Evolutionary conservation across 2,329 filamentous ascomycete genomes (phyloP).

Genomic region (Alternaria angustiovoidea): DNA sequence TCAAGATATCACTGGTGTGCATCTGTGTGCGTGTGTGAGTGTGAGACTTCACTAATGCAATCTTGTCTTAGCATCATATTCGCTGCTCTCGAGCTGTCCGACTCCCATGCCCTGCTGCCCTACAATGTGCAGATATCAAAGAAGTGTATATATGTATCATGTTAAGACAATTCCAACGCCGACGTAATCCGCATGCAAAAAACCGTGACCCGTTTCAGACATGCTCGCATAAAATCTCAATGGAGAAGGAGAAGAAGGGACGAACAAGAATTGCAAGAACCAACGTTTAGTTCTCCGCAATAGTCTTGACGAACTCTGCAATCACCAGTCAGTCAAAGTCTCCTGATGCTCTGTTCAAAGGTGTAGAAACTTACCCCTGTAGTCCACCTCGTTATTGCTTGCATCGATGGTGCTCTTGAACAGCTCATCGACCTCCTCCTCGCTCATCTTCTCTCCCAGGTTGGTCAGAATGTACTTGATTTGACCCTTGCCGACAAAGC

Average conservation of each 20-base stretch:
- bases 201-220: slow-evolving; percentile 35
- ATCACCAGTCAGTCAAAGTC: slow-evolving; percentile 3
- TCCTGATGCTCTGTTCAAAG: not conserved
- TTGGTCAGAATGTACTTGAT: slow-evolving; percentile 98
- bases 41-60: slow-evolving; percentile 1
- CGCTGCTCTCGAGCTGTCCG: not conserved
- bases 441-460: slow-evolving; percentile 98
- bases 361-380: slow-evolving; percentile 72
- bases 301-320: slow-evolving; percentile 51
- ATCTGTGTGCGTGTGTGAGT: not conserved
- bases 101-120: slow-evolving; percentile 4
- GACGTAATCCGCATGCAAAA: slow-evolving; percentile 33
- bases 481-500: slow-evolving; percentile 96
- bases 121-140: slow-evolving; percentile 9
- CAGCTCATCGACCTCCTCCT: slow-evolving; percentile 98
- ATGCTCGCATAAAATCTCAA: slow-evolving; percentile 21
- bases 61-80: not conserved
- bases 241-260: not conserved
- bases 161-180: slow-evolving; percentile 37
- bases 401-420: slow-evolving; percentile 94
- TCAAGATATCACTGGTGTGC: not conserved
- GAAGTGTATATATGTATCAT: slow-evolving; percentile 7
- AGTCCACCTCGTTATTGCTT: slow-evolving; percentile 95
- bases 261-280: not conserved
- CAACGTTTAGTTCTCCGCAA: slow-evolving; percentile 47